Evolutionary conservation across 352 stramenopile genomes (phyloP), one percentile per base, ranked within the genome.

Genomic region (Globisporangium sylvaticum): DNA sequence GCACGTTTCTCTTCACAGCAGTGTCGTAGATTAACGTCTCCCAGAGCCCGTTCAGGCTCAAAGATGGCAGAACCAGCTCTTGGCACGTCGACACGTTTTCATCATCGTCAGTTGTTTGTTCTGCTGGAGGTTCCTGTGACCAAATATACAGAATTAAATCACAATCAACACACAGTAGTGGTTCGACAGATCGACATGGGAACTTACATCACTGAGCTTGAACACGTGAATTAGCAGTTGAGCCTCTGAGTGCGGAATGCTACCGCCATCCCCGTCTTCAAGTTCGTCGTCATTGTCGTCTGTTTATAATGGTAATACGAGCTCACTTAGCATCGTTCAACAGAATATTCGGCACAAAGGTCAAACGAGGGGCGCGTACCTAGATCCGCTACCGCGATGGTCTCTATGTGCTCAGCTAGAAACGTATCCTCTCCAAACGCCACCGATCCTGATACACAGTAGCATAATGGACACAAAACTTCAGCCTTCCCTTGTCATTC

Each of bases 21-120:
- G 71, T 69, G 63, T 97, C 85, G 58, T 92, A 96, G 48, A 98
- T 86, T 22, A 98, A 84, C 60, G 77, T 91, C 62, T 96, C 75
- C 85, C 85, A 97, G 14, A 96, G 73, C 2, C 82, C 81, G 52
- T 94, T 74, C 9, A 97, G 76, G 54, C 65, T 80, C 8, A 58
- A 39, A 39, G 91, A 80, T 27, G 91, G 91, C 6, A 97, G 73
- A 58, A 78, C 39, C 3, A 89, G 78, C 60, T 90, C 90, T 63
- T 96, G 82, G 57, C 85, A 96, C 12, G 84, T 94, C 59, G 87
- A 77, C 18, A 91, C 79, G 58, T 81, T 90, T 46, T 96, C 90
- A 54, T 96, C 86, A 27, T 93, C 85, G 5, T 93, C 85, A 20
- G 81, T 73, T 0, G 83, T 91, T 68, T 94, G 86, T 69, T 96